Conservation (phyloP, 768 basidiomycete species). For the Cyathus striatus region DNA sequence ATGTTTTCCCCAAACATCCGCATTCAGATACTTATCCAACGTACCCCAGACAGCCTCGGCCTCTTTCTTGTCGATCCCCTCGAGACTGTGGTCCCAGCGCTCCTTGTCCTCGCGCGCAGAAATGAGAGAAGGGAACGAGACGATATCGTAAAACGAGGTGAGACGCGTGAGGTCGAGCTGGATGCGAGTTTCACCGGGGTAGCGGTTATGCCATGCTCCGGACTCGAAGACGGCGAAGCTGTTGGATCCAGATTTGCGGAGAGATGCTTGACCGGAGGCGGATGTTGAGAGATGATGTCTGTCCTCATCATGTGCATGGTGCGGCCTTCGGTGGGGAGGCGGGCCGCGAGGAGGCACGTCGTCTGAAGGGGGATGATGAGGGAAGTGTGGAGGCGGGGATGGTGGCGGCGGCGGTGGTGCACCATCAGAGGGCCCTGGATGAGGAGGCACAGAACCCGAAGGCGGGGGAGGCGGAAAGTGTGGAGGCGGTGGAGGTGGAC, state of each 20-base stretch:
- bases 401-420: no score
- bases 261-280: no score
- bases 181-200: not conserved
- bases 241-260: no score
- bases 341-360: no score
- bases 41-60: conserved; percentile 11
- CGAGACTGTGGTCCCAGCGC: conserved; percentile 28
- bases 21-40: conserved; percentile 20
- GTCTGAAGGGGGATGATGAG: no score
- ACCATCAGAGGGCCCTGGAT: no score
- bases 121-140: not conserved
- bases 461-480: not conserved
- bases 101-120: conserved; percentile 16
- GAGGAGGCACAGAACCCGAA: no score
- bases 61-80: conserved; percentile 23
- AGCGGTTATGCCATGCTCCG: conserved; percentile 3
- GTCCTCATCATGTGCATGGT: not conserved
- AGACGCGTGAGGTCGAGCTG: not conserved
- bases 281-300: not conserved
- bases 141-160: not conserved
- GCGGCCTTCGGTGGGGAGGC: no score
- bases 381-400: no score
- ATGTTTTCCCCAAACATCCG: not conserved
- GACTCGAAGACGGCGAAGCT: not conserved
- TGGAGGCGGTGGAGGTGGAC: not conserved